Evolutionary conservation across 345 rosid genomes (phyloP).

Genomic region (Eucalyptus curtisii): DNA sequence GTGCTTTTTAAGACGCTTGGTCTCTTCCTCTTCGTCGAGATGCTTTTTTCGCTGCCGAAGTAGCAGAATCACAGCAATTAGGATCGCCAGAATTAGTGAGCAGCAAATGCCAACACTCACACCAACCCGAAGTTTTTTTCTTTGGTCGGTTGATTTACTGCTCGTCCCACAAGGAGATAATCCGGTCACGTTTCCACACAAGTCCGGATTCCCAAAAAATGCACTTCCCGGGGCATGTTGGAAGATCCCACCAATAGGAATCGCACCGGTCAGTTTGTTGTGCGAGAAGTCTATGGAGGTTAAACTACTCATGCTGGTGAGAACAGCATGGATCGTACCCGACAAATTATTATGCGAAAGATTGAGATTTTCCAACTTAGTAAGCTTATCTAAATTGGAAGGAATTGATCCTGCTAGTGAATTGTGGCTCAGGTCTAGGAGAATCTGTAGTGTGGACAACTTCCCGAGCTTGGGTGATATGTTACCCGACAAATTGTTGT

Average conservation of each 20-base stretch:
- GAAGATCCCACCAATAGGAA: conserved; percentile 31
- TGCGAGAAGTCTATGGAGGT: conserved; percentile 35
- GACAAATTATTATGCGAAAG: conserved; percentile 45
- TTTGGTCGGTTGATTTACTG: not conserved
- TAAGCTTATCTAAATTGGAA: conserved; percentile 21
- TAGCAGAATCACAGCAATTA: not conserved
- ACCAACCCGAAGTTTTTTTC: conserved; percentile 11
- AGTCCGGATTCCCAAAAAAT: conserved; percentile 31
- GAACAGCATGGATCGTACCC: conserved; percentile 24
- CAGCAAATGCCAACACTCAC: conserved; percentile 20
- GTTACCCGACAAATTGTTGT: conserved; percentile 32
- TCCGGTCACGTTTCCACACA: conserved; percentile 41
- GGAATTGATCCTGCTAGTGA: conserved; percentile 46
- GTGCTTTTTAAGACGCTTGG: not conserved
- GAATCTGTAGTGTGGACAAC: conserved; percentile 15
- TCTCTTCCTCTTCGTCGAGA: conserved; percentile 27
- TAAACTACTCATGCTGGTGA: conserved; percentile 38
- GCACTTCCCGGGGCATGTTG: conserved; percentile 17
- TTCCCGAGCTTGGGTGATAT: conserved; percentile 34
- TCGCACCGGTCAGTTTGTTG: conserved; percentile 33
- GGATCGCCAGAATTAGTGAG: not conserved
- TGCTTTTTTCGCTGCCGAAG: not conserved
- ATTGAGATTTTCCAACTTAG: conserved; percentile 31
- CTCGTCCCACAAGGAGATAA: conserved; percentile 14
- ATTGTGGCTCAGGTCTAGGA: conserved; percentile 58